These are phyloP conservation scores for Bifiguratus adelaidae DNA, from an alignment of 192 early-diverging fungal genomes.

Conservation along the genomic window DNA sequence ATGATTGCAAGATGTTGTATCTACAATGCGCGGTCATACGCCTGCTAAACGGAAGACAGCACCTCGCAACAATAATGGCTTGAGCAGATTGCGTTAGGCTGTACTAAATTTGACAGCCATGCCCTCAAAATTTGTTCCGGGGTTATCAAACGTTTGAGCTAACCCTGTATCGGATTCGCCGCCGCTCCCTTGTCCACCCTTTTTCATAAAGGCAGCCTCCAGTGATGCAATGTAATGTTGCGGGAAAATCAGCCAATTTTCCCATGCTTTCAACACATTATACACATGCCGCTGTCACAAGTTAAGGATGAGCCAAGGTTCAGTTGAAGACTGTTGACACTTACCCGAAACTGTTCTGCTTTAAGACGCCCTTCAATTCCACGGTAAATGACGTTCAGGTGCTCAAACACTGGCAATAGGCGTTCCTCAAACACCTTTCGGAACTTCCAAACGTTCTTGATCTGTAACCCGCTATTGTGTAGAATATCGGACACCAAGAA, in stretches of 20 bases:
- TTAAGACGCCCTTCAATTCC: constrained; percentile 63
- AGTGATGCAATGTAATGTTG: constrained; percentile 48
- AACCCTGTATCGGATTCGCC: too few relatives aligned
- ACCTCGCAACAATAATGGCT: too few relatives aligned
- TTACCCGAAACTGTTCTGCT: constrained; percentile 67
- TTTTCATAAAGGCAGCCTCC: constrained; percentile 35
- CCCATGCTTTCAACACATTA: constrained; percentile 69
- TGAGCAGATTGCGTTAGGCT: too few relatives aligned
- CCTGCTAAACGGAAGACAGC: too few relatives aligned
- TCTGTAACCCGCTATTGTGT: constrained; percentile 69
- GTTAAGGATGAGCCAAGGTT: not conserved
- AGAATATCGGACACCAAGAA: constrained; percentile 83
- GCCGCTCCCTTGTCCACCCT: too few relatives aligned
- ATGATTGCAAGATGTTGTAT: too few relatives aligned
- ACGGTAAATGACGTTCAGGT: constrained; percentile 54
- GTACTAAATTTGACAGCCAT: too few relatives aligned
- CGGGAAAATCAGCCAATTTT: constrained; percentile 84
- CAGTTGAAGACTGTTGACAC: not conserved
- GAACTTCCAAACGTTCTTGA: constrained; percentile 85
- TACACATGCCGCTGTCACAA: constrained; percentile 39
- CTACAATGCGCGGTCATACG: too few relatives aligned
- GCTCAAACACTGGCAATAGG: constrained; percentile 53
- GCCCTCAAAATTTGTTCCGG: too few relatives aligned
- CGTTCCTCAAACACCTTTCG: constrained; percentile 53
- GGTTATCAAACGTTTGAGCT: too few relatives aligned